Evolutionary conservation across 805 yeast species (phyloP).

Genomic region (Saccharomycopsis sp.): DNA sequence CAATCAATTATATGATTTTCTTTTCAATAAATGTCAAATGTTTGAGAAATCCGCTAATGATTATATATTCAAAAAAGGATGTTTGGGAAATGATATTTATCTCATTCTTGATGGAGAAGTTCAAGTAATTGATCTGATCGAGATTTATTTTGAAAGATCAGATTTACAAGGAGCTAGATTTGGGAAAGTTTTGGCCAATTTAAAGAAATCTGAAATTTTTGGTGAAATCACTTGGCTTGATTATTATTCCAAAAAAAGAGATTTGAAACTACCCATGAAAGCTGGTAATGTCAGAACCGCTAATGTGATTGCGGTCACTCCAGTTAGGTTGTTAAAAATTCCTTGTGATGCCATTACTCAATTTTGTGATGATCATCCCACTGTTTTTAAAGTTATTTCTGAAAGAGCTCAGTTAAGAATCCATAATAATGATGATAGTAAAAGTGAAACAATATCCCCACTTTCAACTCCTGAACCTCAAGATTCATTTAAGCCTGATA

Average conservation of each 20-base stretch:
- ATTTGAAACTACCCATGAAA: background rate
- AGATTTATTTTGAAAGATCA: conserved; percentile 19
- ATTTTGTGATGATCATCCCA: conserved; percentile 49
- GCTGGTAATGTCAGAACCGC: conserved; percentile 36
- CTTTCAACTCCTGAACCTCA: background rate
- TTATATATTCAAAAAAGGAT: too few relatives aligned
- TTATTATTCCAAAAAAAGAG: conserved; percentile 15
- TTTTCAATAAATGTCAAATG: background rate
- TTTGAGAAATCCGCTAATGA: too few relatives aligned
- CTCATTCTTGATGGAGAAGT: conserved; percentile 62
- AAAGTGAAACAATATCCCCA: background rate
- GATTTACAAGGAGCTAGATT: conserved; percentile 20
- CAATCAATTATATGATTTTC: too few relatives aligned
- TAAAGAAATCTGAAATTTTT: conserved; percentile 55
- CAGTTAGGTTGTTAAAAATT: conserved; percentile 50
- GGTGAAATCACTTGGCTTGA: conserved; percentile 69
- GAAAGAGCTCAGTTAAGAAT: too few relatives aligned
- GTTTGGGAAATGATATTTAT: conserved; percentile 22
- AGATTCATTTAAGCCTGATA: too few relatives aligned
- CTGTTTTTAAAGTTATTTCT: conserved; percentile 47
- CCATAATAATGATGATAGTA: too few relatives aligned
- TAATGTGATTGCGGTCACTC: conserved; percentile 49
- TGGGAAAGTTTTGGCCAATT: conserved; percentile 42
- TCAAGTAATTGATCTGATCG: conserved; percentile 43
- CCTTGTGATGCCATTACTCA: conserved; percentile 42